Evolutionary conservation across 2,329 filamentous ascomycete genomes (phyloP), one percentile per base, ranked within the genome.

Genomic region (Xylariaceae sp.): DNA sequence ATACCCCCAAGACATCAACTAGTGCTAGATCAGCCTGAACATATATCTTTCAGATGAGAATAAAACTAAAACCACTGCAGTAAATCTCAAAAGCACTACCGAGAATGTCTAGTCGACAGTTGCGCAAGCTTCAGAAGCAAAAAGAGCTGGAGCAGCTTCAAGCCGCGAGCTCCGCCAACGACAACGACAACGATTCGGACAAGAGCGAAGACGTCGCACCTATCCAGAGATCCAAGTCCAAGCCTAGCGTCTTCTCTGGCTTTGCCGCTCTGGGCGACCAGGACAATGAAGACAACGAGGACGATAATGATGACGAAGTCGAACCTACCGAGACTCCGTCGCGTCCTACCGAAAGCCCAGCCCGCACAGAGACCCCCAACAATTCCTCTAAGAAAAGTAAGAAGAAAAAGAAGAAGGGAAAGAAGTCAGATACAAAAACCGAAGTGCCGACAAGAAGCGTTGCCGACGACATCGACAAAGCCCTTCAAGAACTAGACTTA

Each of bases 401-500:
- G 65, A 80, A 74, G 65, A 72, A 73, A 21, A 60, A 60, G 64
- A 71, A 68, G 63, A 71, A 72, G 63, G 64, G 58, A 23, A 72
- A 71, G 56, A 72, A 71, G 56, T 53, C 67, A 7, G 66, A 65
- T 16, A 48, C 60, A n/a, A n/a, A 36, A 36, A 36, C 33, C n/a
- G 33, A 8, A n/a, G n/a, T n/a, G n/a, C n/a, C n/a, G n/a, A n/a
- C n/a, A 9, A 47, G 60, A 6, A 66, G 67, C 23, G 73, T 71
- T 0, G 71, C 78, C 19, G 82, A 86, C 56, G 83, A 86, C 61
- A 85, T 86, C 49, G 83, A 86, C 62, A 75, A 75, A 55, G 83
- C 80, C 2, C 74, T 86, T 34, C 63, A 58, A 33, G 69, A 72
- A 58, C 62, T 73, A 26, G 59, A 65, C 2, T 46, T 72, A n/a